Percentiles rank a stretch among this genome's conserved stretches.
Evolutionary conservation across 192 early-diverging fungal species (phyloP).

Genomic region (Mortierella claussenii): DNA sequence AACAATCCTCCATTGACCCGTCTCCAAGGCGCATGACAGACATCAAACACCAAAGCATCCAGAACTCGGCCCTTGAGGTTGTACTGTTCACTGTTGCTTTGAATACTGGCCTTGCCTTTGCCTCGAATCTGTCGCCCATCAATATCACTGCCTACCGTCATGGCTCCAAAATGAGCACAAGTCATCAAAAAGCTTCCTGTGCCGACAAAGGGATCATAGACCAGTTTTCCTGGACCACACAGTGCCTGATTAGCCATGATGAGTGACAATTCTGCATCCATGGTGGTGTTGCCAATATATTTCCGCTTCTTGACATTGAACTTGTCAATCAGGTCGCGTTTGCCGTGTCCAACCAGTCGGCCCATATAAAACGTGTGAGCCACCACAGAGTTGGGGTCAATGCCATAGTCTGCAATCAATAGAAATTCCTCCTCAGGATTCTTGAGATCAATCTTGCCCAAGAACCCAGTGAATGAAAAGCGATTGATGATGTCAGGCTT

Average conservation of each 20-base stretch:
- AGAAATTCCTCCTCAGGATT: conserved; percentile 79
- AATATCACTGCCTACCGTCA: conserved; percentile 94
- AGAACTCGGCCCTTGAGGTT: conserved; percentile 74
- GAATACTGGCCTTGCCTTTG: conserved; percentile 68
- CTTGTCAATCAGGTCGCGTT: conserved; percentile 75
- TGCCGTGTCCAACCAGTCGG: conserved; percentile 74
- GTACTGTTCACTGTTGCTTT: conserved; percentile 91
- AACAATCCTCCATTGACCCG: conserved; percentile 61
- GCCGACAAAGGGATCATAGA: conserved; percentile 98
- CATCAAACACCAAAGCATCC: conserved; percentile 87
- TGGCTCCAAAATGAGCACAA: conserved; percentile 93
- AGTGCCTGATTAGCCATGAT: conserved; percentile 97
- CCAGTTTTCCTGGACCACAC: conserved; percentile 77
- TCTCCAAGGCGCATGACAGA: conserved; percentile 88
- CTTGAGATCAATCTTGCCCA: conserved; percentile 87
- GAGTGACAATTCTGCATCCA: conserved; percentile 98
- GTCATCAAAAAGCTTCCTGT: conserved; percentile 95
- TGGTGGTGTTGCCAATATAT: conserved; percentile 96
- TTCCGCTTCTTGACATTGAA: conserved; percentile 96
- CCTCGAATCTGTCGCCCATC: conserved; percentile 98
- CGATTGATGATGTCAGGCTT: conserved; percentile 85
- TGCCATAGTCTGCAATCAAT: conserved; percentile 83
- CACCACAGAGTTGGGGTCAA: conserved; percentile 48
- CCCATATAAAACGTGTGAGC: conserved; percentile 75
- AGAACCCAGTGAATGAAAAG: conserved; percentile 86